Evolutionary conservation across 305 asterid genomes (phyloP), one percentile per base, ranked within the genome.

Genomic region (Fraxinus floribunda): DNA sequence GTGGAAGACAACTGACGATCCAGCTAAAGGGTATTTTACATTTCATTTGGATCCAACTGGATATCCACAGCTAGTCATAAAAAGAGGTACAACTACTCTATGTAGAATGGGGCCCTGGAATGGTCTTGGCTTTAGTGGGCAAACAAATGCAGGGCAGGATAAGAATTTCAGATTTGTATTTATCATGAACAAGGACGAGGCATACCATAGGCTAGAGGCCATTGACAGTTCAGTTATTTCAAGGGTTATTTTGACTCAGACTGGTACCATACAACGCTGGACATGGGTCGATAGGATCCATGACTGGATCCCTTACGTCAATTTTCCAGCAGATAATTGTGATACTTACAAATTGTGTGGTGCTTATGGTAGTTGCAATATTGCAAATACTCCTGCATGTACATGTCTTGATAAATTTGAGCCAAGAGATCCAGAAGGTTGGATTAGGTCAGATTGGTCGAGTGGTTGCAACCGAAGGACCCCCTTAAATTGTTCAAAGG

Each of bases 291-390:
- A 83, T 22, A 1, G 7, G 39, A 35, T 35, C 39, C 7, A 35
- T 5, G 39, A 35, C 39, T 35, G 39, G 39, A 35, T 35, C 46
- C 16, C 16, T 44, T 83, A 52, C 15, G 34, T 83, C 13, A 41
- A 68, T 18, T 0, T 38, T 5, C 83, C 66, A 18, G 10, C 13
- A 5, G 85, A 83, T 52, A 57, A 29, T 30, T 79, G 80, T 75
- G 86, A 79, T 3, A 70, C 70, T 79, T 83, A 74, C 66, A 70
- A 60, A 30, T 64, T 79, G 29, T 83, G 86, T 35, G 86, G 86
- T 44, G 80, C 83, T 30, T 79, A 79, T 34, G 78, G 83, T 5
- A 79, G 38, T 20, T 83, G 86, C 77, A 83, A 75, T 36, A 60
- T 79, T 71, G 52, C 39, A 5, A 83, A 62, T 15, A 60, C 78